Base-by-base conservation (phyloP, 768 basidiomycete species). In the Paxillus ammoniavirescens region DNA sequence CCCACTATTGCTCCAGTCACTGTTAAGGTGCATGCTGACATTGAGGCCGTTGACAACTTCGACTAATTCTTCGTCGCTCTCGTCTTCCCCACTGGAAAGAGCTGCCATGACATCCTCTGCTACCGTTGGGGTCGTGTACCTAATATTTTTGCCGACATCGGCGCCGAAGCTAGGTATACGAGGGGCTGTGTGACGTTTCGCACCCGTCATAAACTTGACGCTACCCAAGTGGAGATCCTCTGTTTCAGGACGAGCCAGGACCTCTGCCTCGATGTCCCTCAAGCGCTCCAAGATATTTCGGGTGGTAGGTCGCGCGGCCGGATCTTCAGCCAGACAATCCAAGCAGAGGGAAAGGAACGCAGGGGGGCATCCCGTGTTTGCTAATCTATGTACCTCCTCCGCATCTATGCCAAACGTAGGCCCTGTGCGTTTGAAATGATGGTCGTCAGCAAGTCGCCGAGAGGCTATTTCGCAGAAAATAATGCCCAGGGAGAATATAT, bases 391-490 rank as follows among this genome's bases (percentile, higher is more conserved):
- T 15, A 97, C 81, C 69, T 99, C 94, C 0, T 77, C 81, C 0
- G 71, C 56, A 58, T 96, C 91, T 50, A 98, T 80, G 1, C 80
- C 83, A 73, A 94, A 98, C 0, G 74, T 71, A 0, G 96, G 95
- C 0, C 92, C 82, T 3, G 77, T 74, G 4, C 96, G 85, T 71
- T 92, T 86, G 69, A 89, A 87, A 56, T 82, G 76, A 43, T 78
- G 69, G 54, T 92, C 89, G 59, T 96, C 92, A 0, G 95, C 95
- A n/a, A 98, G 79, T 42, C 75, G 81, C 18, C 94, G 80, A 3
- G 90, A 81, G 0, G 87, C 78, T 64, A 99, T 93, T 73, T 99
- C 96, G 62, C 91, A 91, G 65, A 97, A 89, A 55, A 93, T 93
- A 63, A 96, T 82, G 0, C 93, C 95, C 9, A 98, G 82, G 5